phyloP scores from a whole-genome alignment of 176 grass and related monocot genomes.

The Oryza rufipogon region DNA sequence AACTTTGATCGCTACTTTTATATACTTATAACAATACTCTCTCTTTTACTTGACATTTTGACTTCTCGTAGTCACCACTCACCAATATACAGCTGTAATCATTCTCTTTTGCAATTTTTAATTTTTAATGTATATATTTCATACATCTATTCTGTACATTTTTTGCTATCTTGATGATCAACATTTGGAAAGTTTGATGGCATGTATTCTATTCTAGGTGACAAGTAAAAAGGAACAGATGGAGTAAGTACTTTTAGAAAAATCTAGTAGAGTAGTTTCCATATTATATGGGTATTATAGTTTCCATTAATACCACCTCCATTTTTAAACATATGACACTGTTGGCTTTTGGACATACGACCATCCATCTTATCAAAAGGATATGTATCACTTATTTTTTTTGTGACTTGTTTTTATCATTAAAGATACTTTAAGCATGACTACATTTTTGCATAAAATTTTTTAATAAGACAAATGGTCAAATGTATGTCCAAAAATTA shows the following conservation, averaged over 20 bases:
- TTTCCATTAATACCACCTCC: too few relatives aligned
- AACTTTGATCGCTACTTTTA: background rate
- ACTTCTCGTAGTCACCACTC: background rate
- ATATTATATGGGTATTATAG: too few relatives aligned
- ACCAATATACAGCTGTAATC: background rate
- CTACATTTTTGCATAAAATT: too few relatives aligned
- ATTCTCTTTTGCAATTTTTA: background rate
- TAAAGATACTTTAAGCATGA: too few relatives aligned
- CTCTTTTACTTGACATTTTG: background rate
- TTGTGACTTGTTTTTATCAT: too few relatives aligned
- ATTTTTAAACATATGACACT: too few relatives aligned
- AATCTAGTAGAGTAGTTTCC: too few relatives aligned
- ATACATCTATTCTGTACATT: background rate
- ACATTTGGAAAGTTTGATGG: background rate
- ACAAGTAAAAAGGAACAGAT: background rate
- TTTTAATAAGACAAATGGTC: too few relatives aligned
- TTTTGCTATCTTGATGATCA: background rate
- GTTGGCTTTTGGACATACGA: too few relatives aligned
- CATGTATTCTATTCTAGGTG: background rate
- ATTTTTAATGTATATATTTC: background rate
- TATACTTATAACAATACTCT: background rate
- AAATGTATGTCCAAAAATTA: too few relatives aligned
- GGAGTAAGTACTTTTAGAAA: background rate
- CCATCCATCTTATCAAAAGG: too few relatives aligned
- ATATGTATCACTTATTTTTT: too few relatives aligned